Conservation (phyloP, 139 green algal species). For the Tetraselmis striata region DNA sequence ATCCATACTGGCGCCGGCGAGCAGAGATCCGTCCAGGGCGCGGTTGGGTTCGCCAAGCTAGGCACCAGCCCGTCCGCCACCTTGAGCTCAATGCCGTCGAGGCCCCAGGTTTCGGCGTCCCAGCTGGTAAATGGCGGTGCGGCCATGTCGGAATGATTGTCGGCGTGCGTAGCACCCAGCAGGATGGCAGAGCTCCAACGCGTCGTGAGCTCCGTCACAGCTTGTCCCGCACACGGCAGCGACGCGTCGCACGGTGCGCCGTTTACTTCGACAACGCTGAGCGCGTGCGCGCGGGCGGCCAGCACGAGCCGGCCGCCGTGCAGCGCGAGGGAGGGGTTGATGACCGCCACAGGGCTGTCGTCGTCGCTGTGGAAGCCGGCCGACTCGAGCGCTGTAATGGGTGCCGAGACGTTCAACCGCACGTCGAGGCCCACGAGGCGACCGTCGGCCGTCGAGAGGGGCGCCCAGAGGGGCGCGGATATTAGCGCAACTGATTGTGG, state of each 20-base stretch:
- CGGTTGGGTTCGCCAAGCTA: neutral
- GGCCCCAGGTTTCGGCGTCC: no score
- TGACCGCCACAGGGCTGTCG: neutral
- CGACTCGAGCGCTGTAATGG: no score
- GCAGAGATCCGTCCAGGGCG: neutral
- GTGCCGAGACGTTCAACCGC: neutral
- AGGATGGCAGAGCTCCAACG: neutral
- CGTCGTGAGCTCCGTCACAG: neutral
- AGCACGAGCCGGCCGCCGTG: neutral
- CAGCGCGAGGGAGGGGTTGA: slow-evolving; percentile 5
- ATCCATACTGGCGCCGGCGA: neutral
- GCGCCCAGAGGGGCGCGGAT: neutral
- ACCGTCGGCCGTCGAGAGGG: neutral
- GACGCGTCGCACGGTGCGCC: neutral
- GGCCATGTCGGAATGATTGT: no score
- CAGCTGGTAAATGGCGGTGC: no score
- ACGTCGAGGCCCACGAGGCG: neutral
- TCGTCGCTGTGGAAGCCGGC: neutral
- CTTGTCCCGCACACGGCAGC: neutral
- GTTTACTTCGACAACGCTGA: neutral
- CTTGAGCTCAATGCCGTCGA: no score
- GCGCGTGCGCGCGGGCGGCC: neutral
- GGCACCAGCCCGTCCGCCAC: no score
- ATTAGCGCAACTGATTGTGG: no score
- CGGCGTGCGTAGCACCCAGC: no score